phyloP scores from a whole-genome alignment of 164 flowering plant species.

The Echeveria elegans region DNA sequence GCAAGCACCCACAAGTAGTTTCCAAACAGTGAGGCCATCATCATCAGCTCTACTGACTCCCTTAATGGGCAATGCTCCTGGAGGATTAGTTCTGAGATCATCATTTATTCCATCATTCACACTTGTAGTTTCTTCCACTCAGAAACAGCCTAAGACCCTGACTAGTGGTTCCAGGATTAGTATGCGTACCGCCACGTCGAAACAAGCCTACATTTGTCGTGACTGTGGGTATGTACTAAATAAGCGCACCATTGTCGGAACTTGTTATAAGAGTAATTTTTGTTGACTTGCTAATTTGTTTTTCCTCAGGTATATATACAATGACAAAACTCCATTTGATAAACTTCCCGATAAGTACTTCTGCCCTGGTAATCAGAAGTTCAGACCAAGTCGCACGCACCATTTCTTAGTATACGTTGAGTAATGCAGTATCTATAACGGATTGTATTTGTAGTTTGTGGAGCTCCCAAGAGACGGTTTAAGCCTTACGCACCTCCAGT shows the following conservation, averaged over 20 bases:
- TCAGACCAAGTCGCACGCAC: too few relatives aligned
- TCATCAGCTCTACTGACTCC: conserved; percentile 15
- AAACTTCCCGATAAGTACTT: conserved; percentile 73
- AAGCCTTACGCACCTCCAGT: conserved; percentile 53
- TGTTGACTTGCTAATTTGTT: not conserved
- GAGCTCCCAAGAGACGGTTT: conserved; percentile 91
- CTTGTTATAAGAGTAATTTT: not conserved
- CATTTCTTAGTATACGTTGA: not conserved
- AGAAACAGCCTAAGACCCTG: conserved; percentile 14
- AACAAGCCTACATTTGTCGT: conserved; percentile 86
- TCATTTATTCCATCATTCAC: conserved; percentile 48
- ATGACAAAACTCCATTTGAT: conserved; percentile 87
- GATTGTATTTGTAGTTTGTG: conserved; percentile 61
- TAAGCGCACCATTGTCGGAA: not conserved
- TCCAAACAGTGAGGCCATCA: conserved; percentile 12
- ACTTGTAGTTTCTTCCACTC: conserved; percentile 26
- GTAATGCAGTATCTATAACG: not conserved
- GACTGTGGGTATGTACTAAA: conserved; percentile 66
- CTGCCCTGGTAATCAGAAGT: conserved; percentile 66
- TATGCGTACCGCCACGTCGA: conserved; percentile 66
- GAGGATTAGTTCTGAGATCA: conserved; percentile 50
- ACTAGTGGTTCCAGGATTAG: conserved; percentile 35
- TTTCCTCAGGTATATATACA: conserved; percentile 76
- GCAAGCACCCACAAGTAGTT: conserved; percentile 28
- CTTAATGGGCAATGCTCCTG: conserved; percentile 19